phyloP scores from a whole-genome alignment of 176 grass and related monocot species.

The Hyparrhenia diplandra region DNA sequence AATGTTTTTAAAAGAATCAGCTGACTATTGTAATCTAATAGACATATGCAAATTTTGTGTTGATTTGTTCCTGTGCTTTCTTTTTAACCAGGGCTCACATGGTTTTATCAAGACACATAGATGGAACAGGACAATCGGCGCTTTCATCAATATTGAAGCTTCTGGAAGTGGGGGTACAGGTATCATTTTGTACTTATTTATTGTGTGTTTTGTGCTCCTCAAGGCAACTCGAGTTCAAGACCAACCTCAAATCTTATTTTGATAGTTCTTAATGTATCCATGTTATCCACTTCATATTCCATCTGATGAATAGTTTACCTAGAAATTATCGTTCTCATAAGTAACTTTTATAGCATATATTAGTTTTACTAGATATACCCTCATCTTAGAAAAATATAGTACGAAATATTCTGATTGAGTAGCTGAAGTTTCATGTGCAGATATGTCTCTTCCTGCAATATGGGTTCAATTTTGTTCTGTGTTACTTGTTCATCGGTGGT shows the following conservation, averaged over 20 bases:
- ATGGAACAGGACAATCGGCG: slow-evolving; percentile 78
- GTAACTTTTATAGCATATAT: neutral
- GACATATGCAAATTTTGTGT: neutral
- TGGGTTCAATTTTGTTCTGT: neutral
- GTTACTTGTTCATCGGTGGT: neutral
- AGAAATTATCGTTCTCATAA: neutral
- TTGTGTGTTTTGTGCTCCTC: slow-evolving; percentile 19
- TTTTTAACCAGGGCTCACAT: slow-evolving; percentile 78
- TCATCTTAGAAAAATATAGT: slow-evolving; percentile 12
- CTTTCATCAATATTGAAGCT: slow-evolving; percentile 98
- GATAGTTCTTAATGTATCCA: slow-evolving; percentile 8
- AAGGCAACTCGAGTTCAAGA: neutral
- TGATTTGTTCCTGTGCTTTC: neutral
- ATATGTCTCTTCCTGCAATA: neutral
- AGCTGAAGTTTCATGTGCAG: neutral
- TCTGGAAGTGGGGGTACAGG: slow-evolving; percentile 90
- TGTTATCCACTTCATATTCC: neutral
- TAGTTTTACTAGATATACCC: slow-evolving; percentile 16
- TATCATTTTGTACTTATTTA: slow-evolving; percentile 33
- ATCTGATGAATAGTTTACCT: neutral
- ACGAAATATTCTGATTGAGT: neutral
- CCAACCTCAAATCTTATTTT: slow-evolving; percentile 5
- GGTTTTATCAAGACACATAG: slow-evolving; percentile 91
- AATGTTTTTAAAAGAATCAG: slow-evolving; percentile 6
- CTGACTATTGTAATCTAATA: neutral